These are phyloP conservation scores for Diaporthe helianthi DNA, from an alignment of 2,329 filamentous ascomycete species.

Conservation along the genomic window DNA sequence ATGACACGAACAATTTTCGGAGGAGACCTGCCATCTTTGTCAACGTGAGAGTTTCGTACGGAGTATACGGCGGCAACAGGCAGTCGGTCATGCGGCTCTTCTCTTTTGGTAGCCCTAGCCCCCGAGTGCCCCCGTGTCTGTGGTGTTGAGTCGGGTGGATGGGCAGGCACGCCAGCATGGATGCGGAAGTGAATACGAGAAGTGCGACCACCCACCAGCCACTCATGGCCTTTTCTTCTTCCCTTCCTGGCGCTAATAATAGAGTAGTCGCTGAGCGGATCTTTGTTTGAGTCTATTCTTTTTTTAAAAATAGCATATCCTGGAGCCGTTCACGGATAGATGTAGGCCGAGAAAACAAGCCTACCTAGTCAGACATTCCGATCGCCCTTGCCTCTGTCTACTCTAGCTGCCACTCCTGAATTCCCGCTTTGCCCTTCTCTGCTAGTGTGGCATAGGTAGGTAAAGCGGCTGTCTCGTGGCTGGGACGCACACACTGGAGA, in stretches of 20 bases:
- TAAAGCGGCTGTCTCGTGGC: background rate
- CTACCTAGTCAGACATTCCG: conserved; percentile 14
- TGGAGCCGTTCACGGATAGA: conserved; percentile 3
- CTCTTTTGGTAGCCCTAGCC: background rate
- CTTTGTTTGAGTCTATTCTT: conserved; percentile 9
- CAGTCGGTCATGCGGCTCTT: background rate
- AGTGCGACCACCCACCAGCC: conserved; percentile 16
- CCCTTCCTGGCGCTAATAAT: conserved; percentile 21
- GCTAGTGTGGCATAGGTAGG: background rate
- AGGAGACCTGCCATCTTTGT: background rate
- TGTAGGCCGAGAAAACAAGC: conserved; percentile 17
- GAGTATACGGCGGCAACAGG: background rate
- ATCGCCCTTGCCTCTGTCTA: background rate
- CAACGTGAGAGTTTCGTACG: background rate
- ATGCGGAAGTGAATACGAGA: conserved; percentile 24
- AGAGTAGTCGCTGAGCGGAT: background rate
- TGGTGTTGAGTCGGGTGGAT: conserved; percentile 15
- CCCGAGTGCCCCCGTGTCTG: background rate
- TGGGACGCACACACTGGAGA: background rate
- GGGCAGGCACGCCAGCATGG: conserved; percentile 6
- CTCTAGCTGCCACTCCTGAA: too few relatives aligned
- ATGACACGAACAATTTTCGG: background rate
- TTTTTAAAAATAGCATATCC: conserved; percentile 22
- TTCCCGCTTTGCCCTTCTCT: background rate
- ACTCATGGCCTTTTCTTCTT: background rate